Conservation (phyloP, 2,329 filamentous ascomycete genomes). For the Penicillium sclerotigenum region DNA sequence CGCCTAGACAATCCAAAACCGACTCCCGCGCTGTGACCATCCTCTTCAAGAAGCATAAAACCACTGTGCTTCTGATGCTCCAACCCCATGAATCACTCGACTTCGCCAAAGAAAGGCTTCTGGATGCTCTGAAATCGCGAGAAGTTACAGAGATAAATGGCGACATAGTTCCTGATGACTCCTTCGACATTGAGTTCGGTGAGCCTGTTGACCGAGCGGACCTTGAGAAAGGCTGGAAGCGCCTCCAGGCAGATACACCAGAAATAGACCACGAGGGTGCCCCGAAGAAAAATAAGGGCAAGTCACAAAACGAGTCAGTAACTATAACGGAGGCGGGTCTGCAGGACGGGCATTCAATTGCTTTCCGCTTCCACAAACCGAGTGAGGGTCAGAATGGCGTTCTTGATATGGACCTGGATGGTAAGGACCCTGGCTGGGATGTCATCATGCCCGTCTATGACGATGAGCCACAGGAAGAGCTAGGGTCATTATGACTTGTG, state of each 20-base stretch:
- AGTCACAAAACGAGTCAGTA: conserved; percentile 10
- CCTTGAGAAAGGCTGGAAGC: conserved; percentile 49
- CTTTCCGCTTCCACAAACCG: conserved; percentile 35
- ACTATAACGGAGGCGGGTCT: conserved; percentile 31
- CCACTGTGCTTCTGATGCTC: conserved; percentile 68
- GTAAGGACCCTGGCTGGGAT: conserved; percentile 38
- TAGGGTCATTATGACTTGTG: neutral
- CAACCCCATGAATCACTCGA: conserved; percentile 57
- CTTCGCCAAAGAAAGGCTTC: conserved; percentile 56
- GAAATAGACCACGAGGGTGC: too few species aligned
- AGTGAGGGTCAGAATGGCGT: conserved; percentile 18
- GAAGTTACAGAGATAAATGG: conserved; percentile 41
- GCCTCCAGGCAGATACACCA: conserved; percentile 38
- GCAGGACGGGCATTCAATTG: conserved; percentile 31
- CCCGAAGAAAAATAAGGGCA: too few species aligned
- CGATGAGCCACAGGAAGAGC: conserved; percentile 30
- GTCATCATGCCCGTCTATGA: conserved; percentile 36
- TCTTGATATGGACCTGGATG: conserved; percentile 25
- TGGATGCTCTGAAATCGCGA: conserved; percentile 53
- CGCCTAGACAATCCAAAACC: conserved; percentile 19
- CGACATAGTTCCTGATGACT: conserved; percentile 37
- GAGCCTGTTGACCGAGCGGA: conserved; percentile 49
- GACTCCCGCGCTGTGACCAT: conserved; percentile 60
- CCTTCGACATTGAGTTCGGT: conserved; percentile 47
- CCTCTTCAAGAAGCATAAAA: conserved; percentile 68